phyloP scores from a whole-genome alignment of 1,284 basidiomycete genomes.

The Lentinula novae-zelandiae region DNA sequence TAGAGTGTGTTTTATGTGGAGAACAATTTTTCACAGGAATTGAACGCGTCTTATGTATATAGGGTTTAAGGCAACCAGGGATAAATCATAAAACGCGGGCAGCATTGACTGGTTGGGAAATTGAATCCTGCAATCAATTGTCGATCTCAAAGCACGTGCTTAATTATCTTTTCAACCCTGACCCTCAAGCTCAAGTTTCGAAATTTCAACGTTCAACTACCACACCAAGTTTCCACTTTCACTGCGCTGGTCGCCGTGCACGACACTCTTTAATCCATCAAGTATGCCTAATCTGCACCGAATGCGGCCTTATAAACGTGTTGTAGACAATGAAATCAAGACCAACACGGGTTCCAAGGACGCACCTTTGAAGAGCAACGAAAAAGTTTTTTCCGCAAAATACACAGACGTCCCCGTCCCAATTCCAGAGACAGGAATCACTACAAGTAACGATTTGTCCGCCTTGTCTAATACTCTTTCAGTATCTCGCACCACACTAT shows the following conservation, averaged over 20 bases:
- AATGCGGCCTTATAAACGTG: background rate
- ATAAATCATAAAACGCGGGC: background rate
- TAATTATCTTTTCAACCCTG: background rate
- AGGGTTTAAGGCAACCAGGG: background rate
- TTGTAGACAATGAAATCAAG: background rate
- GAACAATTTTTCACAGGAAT: background rate
- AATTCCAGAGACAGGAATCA: slow-evolving; percentile 15
- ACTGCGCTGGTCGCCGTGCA: slow-evolving; percentile 11
- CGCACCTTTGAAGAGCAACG: background rate
- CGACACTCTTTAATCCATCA: background rate
- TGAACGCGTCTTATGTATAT: background rate
- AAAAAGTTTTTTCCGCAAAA: background rate
- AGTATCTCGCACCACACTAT: slow-evolving; percentile 5
- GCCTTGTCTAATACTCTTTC: background rate
- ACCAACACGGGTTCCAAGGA: background rate
- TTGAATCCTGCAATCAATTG: background rate
- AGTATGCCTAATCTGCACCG: background rate
- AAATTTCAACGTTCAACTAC: background rate
- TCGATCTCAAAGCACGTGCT: background rate
- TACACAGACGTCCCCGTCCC: slow-evolving; percentile 12
- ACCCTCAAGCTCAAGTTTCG: background rate
- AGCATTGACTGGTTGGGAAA: background rate
- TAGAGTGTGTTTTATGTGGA: background rate
- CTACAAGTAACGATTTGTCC: background rate
- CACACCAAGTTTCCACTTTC: background rate